A percentile compares a stretch with the other conserved stretches of the same genome.
These are phyloP conservation scores for Trichosanthes cucumerina DNA, from an alignment of 306 rosid species.

Conservation along the genomic window DNA sequence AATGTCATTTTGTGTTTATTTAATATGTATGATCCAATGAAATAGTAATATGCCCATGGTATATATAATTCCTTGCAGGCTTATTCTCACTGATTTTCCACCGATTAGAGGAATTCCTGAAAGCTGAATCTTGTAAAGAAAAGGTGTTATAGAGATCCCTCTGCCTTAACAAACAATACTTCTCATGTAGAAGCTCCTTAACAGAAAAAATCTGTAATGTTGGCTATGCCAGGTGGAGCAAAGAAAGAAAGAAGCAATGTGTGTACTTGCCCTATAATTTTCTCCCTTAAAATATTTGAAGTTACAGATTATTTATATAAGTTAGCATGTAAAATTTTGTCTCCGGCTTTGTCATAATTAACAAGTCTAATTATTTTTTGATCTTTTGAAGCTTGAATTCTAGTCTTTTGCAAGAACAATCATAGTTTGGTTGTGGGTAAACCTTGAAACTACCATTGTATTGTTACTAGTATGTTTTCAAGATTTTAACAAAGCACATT, in stretches of 20 bases:
- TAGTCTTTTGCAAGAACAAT: too few relatives aligned
- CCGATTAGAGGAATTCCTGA: constrained; percentile 47
- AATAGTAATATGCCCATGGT: neutral
- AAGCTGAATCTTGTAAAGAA: constrained; percentile 35
- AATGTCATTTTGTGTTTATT: neutral
- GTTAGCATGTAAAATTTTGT: too few relatives aligned
- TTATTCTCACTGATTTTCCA: constrained; percentile 38
- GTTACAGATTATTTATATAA: too few relatives aligned
- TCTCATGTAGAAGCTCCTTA: neutral
- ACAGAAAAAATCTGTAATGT: neutral
- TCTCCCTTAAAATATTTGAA: too few relatives aligned
- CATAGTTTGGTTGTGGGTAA: too few relatives aligned
- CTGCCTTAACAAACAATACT: neutral
- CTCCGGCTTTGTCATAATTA: too few relatives aligned
- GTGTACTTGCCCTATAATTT: too few relatives aligned
- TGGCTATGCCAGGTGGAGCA: neutral
- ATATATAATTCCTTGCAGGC: constrained; percentile 38
- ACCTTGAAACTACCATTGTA: too few relatives aligned
- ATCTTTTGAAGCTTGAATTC: too few relatives aligned
- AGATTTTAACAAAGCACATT: neutral
- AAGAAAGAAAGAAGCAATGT: neutral
- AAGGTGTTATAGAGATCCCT: constrained; percentile 12
- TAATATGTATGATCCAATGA: neutral
- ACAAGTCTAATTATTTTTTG: too few relatives aligned
- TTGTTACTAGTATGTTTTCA: neutral